Conservation (phyloP, 371 early-diverging fungal genomes). For the Smittium culicis region DNA sequence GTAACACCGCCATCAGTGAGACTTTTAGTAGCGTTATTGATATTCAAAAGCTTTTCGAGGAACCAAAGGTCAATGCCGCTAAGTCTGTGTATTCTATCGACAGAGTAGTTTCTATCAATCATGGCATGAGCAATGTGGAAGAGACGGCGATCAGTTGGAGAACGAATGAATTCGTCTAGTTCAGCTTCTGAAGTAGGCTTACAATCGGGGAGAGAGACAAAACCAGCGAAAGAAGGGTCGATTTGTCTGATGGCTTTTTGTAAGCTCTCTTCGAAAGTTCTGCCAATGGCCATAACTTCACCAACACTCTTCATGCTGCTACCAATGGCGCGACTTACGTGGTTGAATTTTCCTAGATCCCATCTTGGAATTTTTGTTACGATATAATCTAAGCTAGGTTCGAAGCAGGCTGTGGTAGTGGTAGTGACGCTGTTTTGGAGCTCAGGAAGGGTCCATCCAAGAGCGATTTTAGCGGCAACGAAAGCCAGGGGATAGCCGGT, state of each 20-base stretch:
- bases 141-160: conserved; percentile 78
- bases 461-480: conserved; percentile 90
- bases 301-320: conserved; percentile 91
- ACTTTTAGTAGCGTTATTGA: conserved; percentile 28
- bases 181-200: conserved; percentile 50
- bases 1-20: conserved; percentile 18
- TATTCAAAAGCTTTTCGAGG: conserved; percentile 58
- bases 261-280: conserved; percentile 89
- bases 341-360: conserved; percentile 89
- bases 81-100: conserved; percentile 70
- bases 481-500: conserved; percentile 96
- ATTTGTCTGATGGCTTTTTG: conserved; percentile 90
- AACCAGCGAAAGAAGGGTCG: conserved; percentile 70
- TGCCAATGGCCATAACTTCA: conserved; percentile 91
- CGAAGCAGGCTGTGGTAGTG: conserved; percentile 90
- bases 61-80: conserved; percentile 92
- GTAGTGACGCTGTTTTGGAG: conserved; percentile 82
- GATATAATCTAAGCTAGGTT: conserved; percentile 84
- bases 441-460: conserved; percentile 74
- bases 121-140: conserved; percentile 86
- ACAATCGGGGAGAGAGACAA: conserved; percentile 45
- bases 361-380: conserved; percentile 93
- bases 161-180: conserved; percentile 60
- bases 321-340: conserved; percentile 70
- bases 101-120: conserved; percentile 59